Conservation (phyloP, 2,329 filamentous ascomycete genomes). For the Coniochaeta sp. region DNA sequence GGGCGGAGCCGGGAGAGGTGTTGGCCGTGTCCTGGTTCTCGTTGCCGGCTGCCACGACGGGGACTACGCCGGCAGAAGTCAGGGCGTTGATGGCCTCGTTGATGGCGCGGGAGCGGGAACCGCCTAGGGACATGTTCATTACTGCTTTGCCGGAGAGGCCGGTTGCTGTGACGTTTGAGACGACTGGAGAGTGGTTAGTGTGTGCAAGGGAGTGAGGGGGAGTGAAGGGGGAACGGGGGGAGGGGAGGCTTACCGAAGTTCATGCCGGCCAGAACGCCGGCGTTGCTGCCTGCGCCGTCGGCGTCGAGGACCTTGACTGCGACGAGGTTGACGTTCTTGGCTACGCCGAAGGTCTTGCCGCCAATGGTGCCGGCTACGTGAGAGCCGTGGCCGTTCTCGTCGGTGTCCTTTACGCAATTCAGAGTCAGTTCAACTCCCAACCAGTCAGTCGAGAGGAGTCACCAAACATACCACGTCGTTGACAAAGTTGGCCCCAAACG, state of each 20-base stretch:
- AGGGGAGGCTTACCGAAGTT: slow-evolving; percentile 32
- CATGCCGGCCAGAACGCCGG: slow-evolving; percentile 52
- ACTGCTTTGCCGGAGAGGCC: slow-evolving; percentile 44
- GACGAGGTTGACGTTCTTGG: slow-evolving; percentile 48
- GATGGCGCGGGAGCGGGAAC: slow-evolving; percentile 38
- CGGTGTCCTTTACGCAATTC: slow-evolving; percentile 29
- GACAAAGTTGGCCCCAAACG: slow-evolving; percentile 45
- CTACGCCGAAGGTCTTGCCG: slow-evolving; percentile 54
- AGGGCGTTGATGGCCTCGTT: slow-evolving; percentile 49
- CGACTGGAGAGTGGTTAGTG: slow-evolving; percentile 22
- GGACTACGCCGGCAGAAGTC: slow-evolving; percentile 42
- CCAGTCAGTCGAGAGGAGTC: background rate
- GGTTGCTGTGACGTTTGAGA: slow-evolving; percentile 34
- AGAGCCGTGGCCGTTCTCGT: slow-evolving; percentile 57
- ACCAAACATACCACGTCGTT: slow-evolving; percentile 32
- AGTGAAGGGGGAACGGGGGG: background rate
- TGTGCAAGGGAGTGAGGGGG: background rate
- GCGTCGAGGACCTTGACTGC: slow-evolving; percentile 57
- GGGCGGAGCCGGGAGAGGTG: slow-evolving; percentile 47
- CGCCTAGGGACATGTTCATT: slow-evolving; percentile 59
- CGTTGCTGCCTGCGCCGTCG: slow-evolving; percentile 38
- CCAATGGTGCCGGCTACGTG: slow-evolving; percentile 59
- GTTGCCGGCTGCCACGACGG: slow-evolving; percentile 56
- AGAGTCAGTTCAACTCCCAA: background rate
- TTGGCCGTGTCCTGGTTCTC: slow-evolving; percentile 43